These are phyloP conservation scores for Zalerion maritima DNA, from an alignment of 495 filamentous ascomycete species.

Conservation along the genomic window DNA sequence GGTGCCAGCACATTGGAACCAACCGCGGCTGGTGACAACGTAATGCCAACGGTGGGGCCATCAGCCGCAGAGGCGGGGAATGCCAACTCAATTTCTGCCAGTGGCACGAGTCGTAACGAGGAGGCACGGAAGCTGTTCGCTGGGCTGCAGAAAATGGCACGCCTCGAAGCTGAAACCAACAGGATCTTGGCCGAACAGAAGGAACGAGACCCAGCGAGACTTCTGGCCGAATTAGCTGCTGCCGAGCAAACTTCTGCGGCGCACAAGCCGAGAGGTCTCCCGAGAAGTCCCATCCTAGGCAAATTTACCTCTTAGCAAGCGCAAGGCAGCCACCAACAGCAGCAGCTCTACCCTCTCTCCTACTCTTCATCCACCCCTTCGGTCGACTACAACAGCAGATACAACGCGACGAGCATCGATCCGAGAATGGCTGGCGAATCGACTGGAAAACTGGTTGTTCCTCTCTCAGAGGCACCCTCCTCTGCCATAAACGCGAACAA, in stretches of 20 bases:
- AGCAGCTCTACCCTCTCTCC: conserved; percentile 8
- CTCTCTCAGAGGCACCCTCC: conserved; percentile 62
- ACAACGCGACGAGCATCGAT: conserved; percentile 1
- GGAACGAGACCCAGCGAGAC: conserved; percentile 29
- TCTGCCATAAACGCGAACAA: conserved; percentile 77
- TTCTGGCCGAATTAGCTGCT: conserved; percentile 26
- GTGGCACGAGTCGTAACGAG: no score
- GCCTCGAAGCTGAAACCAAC: conserved; percentile 23
- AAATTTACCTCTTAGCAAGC: conserved; percentile 1
- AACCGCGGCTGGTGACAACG: no score
- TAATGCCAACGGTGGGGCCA: no score
- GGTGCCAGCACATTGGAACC: no score
- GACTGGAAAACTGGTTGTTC: conserved; percentile 35
- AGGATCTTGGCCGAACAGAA: conserved; percentile 29
- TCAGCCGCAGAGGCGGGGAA: no score
- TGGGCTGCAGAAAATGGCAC: conserved; percentile 17
- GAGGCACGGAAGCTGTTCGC: conserved; percentile 10
- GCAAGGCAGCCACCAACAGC: conserved; percentile 9
- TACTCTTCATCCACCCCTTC: conserved; percentile 2
- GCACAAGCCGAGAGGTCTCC: background rate
- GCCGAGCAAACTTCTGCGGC: conserved; percentile 7
- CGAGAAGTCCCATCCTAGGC: no score
- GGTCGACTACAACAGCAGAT: conserved; percentile 1
- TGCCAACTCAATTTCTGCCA: no score
- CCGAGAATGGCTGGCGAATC: conserved; percentile 16